A percentile compares a stretch with the other conserved stretches of the same genome.
These are phyloP conservation scores for Ogataea thermomethanolica DNA, from an alignment of 805 yeast genomes.

Conservation along the genomic window DNA sequence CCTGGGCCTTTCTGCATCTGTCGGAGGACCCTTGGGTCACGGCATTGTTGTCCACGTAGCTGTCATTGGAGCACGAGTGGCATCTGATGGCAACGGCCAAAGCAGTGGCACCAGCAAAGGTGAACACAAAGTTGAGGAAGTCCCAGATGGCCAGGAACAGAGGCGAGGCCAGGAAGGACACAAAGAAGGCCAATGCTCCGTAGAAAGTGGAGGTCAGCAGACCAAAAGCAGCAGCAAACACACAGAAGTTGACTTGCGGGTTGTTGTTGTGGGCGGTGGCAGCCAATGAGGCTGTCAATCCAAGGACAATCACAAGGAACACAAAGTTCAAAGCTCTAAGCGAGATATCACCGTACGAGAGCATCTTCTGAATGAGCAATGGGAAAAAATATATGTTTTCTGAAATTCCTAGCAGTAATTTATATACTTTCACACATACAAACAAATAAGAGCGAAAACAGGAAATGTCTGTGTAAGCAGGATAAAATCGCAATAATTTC, in stretches of 20 bases:
- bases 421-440: constrained; percentile 13
- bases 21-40: constrained; percentile 72
- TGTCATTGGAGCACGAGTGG: constrained; percentile 77
- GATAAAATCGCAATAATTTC: constrained; percentile 14
- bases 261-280: constrained; percentile 52
- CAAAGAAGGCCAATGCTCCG: constrained; percentile 72
- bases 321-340: constrained; percentile 73
- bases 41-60: constrained; percentile 60
- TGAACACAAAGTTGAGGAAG: constrained; percentile 85
- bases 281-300: constrained; percentile 85
- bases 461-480: constrained; percentile 10
- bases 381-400: constrained; percentile 8
- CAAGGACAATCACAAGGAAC: constrained; percentile 75
- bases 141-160: constrained; percentile 69
- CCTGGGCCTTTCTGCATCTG: constrained; percentile 96
- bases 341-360: constrained; percentile 70
- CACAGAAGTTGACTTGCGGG: constrained; percentile 84
- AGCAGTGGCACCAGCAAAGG: constrained; percentile 93
- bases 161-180: constrained; percentile 86
- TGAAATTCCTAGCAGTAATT: constrained; percentile 9
- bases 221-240: constrained; percentile 87
- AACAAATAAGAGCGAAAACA: constrained; percentile 9
- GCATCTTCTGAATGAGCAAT: constrained; percentile 25
- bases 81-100: constrained; percentile 85
- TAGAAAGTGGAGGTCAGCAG: constrained; percentile 75